Conservation (phyloP, 2,329 filamentous ascomycete genomes). For the Didymella sp. region DNA sequence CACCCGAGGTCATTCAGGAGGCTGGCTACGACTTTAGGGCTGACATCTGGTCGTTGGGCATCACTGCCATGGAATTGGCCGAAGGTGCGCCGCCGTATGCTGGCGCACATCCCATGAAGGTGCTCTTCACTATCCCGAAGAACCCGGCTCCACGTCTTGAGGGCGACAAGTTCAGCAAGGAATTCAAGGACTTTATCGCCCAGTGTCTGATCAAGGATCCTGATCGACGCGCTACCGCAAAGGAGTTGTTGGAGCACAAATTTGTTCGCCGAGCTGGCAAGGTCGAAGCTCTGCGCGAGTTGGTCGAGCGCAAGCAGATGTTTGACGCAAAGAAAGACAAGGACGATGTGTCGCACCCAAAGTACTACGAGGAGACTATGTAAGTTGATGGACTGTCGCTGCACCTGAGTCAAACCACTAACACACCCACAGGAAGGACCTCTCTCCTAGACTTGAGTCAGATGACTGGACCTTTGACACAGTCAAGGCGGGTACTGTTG, state of each 20-base stretch:
- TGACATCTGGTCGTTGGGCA: conserved; percentile 96
- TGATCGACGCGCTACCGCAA: conserved; percentile 81
- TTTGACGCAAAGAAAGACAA: conserved; percentile 76
- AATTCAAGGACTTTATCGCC: conserved; percentile 93
- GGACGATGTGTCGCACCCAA: conserved; percentile 65
- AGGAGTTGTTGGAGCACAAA: conserved; percentile 83
- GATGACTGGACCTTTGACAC: conserved; percentile 98
- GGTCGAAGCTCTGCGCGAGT: conserved; percentile 83
- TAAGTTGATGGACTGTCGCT: conserved; percentile 44
- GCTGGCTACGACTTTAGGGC: conserved; percentile 97
- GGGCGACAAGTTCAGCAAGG: conserved; percentile 78
- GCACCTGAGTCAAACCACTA: conserved; percentile 15
- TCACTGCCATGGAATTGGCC: conserved; percentile 90
- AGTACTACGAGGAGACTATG: conserved; percentile 94
- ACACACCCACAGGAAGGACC: conserved; percentile 19
- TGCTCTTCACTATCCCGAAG: conserved; percentile 94
- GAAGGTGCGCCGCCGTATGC: conserved; percentile 92
- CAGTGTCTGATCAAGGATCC: conserved; percentile 93
- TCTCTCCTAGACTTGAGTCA: conserved; percentile 54
- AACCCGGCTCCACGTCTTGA: conserved; percentile 84
- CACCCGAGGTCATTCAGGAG: conserved; percentile 97
- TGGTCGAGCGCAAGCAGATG: conserved; percentile 82
- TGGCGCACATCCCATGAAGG: conserved; percentile 98
- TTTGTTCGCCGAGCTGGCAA: conserved; percentile 90
- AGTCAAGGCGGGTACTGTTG: conserved; percentile 73